Conservation (phyloP, 1,284 basidiomycete species). For the Taiwanofungus camphoratus region DNA sequence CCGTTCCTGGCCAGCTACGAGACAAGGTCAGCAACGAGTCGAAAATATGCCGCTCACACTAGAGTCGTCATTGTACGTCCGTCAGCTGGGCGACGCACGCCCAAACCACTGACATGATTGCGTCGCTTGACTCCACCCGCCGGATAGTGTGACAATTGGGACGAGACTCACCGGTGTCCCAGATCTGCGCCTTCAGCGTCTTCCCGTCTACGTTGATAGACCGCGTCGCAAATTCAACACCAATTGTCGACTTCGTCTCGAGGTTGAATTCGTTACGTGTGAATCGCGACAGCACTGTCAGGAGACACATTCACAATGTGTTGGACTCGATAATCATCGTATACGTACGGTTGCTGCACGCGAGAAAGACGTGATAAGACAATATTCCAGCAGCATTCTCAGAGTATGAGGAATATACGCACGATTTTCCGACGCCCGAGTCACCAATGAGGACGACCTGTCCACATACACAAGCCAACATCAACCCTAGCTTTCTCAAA, state of each 20-base stretch:
- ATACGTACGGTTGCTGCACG: slow-evolving; percentile 31
- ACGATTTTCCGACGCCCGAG: slow-evolving; percentile 98
- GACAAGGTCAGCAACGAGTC: no score
- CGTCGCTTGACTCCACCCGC: neutral
- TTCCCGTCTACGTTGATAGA: slow-evolving; percentile 94
- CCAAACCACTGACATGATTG: no score
- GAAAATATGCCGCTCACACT: no score
- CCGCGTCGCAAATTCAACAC: slow-evolving; percentile 98
- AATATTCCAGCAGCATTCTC: no score
- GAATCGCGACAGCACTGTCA: slow-evolving; percentile 87
- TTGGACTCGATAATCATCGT: neutral
- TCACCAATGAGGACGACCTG: slow-evolving; percentile 98
- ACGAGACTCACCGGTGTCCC: slow-evolving; percentile 82
- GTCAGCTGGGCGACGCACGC: no score
- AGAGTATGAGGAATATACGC: slow-evolving; percentile 40
- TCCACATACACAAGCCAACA: slow-evolving; percentile 7
- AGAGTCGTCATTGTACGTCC: no score
- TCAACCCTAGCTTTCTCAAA: slow-evolving; percentile 7
- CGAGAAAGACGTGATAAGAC: neutral
- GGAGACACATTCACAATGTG: neutral
- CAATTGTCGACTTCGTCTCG: slow-evolving; percentile 98
- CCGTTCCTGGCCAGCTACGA: slow-evolving; percentile 90
- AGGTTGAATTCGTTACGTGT: slow-evolving; percentile 99
- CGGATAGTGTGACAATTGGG: neutral
- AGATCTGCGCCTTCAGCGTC: slow-evolving; percentile 98